These are phyloP conservation scores for Parafenestella ontariensis DNA, from an alignment of 2,329 filamentous ascomycete genomes.

Conservation along the genomic window DNA sequence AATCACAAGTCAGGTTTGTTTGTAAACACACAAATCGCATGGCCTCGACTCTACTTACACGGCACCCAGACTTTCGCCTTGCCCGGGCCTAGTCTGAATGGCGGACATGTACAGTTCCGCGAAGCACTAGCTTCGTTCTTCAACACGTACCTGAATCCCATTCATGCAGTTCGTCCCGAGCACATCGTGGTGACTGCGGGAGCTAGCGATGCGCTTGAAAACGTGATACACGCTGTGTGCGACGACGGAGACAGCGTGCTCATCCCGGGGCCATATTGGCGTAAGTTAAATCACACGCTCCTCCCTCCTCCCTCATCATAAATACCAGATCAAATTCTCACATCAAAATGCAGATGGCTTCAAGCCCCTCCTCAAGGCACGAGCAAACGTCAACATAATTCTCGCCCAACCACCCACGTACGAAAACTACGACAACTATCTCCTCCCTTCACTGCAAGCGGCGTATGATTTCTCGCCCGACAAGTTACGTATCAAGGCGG, in stretches of 20 bases:
- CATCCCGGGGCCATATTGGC: conserved; percentile 41
- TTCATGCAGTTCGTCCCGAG: conserved; percentile 33
- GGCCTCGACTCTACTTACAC: neutral
- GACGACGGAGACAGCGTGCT: conserved; percentile 42
- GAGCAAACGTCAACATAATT: conserved; percentile 35
- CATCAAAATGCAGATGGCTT: conserved; percentile 26
- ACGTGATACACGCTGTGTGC: conserved; percentile 35
- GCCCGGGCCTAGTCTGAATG: conserved; percentile 17
- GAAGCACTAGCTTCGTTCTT: conserved; percentile 37
- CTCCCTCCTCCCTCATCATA: too few species aligned
- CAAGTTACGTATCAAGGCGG: conserved; percentile 39
- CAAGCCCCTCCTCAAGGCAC: conserved; percentile 22
- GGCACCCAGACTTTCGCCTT: conserved; percentile 29
- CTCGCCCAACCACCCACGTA: conserved; percentile 38
- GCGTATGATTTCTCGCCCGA: conserved; percentile 39
- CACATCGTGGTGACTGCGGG: conserved; percentile 40
- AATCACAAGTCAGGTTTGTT: conserved; percentile 24
- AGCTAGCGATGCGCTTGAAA: conserved; percentile 36
- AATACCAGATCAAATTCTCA: neutral
- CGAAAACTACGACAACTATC: conserved; percentile 40
- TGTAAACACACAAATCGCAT: neutral
- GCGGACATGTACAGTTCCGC: conserved; percentile 26
- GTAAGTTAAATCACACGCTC: too few species aligned
- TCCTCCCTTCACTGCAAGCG: conserved; percentile 38
- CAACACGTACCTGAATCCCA: conserved; percentile 35